Conservation (phyloP, 176 grass and related monocot genomes). For the Zoysia pacifica region DNA sequence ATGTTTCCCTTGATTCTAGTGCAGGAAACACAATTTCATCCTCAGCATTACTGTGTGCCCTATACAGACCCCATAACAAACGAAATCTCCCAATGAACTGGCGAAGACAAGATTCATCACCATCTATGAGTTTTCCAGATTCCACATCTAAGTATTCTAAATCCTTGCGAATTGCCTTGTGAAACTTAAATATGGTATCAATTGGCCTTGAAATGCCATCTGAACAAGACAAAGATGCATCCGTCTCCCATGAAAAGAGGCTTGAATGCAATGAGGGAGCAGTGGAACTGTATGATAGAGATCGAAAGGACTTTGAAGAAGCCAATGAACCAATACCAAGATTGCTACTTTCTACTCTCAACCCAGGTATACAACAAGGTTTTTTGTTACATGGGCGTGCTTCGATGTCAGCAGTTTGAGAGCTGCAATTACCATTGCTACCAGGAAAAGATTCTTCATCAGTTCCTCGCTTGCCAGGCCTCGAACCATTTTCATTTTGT, state of each 20-base stretch:
- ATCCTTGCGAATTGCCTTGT: constrained; percentile 98
- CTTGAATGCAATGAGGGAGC: constrained; percentile 87
- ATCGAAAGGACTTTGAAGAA: constrained; percentile 56
- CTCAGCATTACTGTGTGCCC: constrained; percentile 97
- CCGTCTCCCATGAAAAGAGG: constrained; percentile 84
- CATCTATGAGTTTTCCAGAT: constrained; percentile 91
- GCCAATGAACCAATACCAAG: constrained; percentile 51
- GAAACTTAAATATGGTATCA: constrained; percentile 98
- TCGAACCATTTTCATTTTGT: constrained; percentile 50
- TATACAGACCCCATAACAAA: constrained; percentile 91
- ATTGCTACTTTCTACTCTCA: constrained; percentile 73
- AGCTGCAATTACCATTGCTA: constrained; percentile 47
- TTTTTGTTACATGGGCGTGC: constrained; percentile 57
- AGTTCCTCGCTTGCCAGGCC: constrained; percentile 57
- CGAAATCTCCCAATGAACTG: constrained; percentile 94
- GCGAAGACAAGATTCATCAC: constrained; percentile 68
- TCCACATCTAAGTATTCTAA: constrained; percentile 90
- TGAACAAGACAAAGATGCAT: constrained; percentile 54
- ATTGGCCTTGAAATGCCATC: constrained; percentile 77
- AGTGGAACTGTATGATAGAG: constrained; percentile 56
- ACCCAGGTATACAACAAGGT: constrained; percentile 76
- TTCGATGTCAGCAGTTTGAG: constrained; percentile 47
- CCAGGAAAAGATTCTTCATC: constrained; percentile 46
- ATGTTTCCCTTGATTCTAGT: constrained; percentile 89
- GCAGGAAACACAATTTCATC: constrained; percentile 99